Conservation (phyloP, 192 early-diverging fungal genomes). For the Backusella psychrophila region DNA sequence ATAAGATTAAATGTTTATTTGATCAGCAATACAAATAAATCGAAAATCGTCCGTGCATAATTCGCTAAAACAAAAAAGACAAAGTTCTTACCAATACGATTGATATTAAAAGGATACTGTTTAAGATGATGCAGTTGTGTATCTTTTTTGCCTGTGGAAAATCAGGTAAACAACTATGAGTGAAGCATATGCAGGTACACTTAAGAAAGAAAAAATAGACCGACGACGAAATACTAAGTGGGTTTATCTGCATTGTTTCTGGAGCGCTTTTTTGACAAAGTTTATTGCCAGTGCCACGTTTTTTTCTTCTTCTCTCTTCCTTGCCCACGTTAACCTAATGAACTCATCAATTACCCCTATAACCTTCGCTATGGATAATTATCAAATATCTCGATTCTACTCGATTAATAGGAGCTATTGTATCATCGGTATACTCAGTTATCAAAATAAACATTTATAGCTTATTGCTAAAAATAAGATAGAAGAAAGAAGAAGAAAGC, state of each 20-base stretch:
- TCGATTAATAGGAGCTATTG: neutral
- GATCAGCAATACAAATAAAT: neutral
- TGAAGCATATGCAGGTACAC: neutral
- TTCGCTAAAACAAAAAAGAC: neutral
- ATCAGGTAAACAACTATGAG: neutral
- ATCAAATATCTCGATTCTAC: neutral
- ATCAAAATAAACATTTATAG: neutral
- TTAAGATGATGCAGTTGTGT: neutral
- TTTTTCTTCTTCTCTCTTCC: neutral
- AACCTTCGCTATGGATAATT: neutral
- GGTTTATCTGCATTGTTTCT: neutral
- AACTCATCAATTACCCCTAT: neutral
- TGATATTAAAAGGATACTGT: neutral
- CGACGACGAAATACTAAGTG: neutral
- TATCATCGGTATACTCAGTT: neutral
- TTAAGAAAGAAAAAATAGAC: neutral
- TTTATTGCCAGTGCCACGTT: neutral
- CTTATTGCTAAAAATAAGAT: neutral
- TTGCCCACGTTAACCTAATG: neutral
- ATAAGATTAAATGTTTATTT: too few relatives aligned
- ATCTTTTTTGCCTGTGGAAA: neutral
- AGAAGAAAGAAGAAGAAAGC: neutral
- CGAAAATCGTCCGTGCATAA: neutral
- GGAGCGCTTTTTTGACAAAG: neutral
- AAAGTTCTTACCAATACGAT: neutral